Base-by-base conservation (phyloP, 345 rosid species). In the Linum lewisii region DNA sequence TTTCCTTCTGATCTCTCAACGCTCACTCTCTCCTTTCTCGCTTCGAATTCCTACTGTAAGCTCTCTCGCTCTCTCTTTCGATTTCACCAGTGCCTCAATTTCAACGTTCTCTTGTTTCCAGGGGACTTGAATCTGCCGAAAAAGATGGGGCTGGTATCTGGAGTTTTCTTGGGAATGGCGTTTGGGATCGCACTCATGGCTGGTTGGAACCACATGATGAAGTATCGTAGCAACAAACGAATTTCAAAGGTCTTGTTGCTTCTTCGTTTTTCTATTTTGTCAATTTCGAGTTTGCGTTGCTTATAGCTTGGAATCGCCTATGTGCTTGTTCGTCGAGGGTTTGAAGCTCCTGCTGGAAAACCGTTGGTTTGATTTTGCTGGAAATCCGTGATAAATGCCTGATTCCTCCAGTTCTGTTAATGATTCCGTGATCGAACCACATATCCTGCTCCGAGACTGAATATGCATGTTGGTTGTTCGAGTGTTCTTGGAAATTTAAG, bases 121-220 rank as follows among this genome's bases (percentile, higher is more conserved):
- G 0, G 55, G 9, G 45, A 20, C n/a, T n/a, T n/a, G 8, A 29
- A 29, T 29, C 34, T 67, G 72, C 38, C 62, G 29, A 69, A 76
- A 74, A 77, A 75, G 65, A 87, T 94, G 99, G 99, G 99, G 65
- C 71, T 90, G 78, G 74, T 94, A 62, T 84, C 97, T 16, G 99
- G 99, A 70, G 71, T 90, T 51, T 62, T 94, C 47, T 65, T 90
- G 73, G 99, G 99, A 72, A 69, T 79, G 67, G 58, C 81, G 74
- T 79, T 87, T 68, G 99, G 99, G 61, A 79, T 94, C 64, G 85
- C 82, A 56, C 54, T 94, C 60, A 85, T 94, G 96, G 99, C 95
- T 47, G 97, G 87, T 11, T 94, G 97, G 99, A 74, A 79, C 67
- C 90, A 79, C 63, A 90, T 90, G 96, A 94, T 90, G 93, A 74